phyloP scores from a whole-genome alignment of 2,329 filamentous ascomycete species.

The Dactylellina cionopaga region DNA sequence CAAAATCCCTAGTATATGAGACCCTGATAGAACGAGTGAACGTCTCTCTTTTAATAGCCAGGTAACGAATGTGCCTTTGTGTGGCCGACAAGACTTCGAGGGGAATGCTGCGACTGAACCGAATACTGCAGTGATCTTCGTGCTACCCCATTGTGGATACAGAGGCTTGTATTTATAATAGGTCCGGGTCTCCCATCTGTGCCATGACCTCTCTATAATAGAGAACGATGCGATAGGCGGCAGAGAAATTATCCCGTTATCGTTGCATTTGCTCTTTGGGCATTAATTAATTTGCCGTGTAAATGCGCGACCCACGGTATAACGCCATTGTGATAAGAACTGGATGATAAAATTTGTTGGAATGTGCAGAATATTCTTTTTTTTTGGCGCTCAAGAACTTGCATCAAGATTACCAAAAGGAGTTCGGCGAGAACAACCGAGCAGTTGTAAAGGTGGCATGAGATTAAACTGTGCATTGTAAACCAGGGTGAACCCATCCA shows the following conservation, averaged over 20 bases:
- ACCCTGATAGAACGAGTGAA: constrained; percentile 8
- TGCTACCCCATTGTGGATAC: not conserved
- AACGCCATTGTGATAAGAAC: not conserved
- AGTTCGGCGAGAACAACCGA: constrained; percentile 33
- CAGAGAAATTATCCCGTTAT: too few relatives aligned
- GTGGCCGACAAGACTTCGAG: not conserved
- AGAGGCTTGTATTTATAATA: constrained; percentile 17
- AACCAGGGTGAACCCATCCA: constrained; percentile 18
- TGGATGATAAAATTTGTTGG: not conserved
- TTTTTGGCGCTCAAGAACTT: not conserved
- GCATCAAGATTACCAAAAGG: constrained; percentile 8
- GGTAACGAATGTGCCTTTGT: constrained; percentile 23
- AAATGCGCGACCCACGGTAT: too few relatives aligned
- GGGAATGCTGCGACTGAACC: not conserved
- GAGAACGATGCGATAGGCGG: too few relatives aligned
- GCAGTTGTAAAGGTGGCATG: constrained; percentile 18
- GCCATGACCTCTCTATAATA: too few relatives aligned
- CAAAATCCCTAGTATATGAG: constrained; percentile 33
- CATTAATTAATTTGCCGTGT: too few relatives aligned
- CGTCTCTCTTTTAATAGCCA: not conserved
- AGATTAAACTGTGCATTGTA: constrained; percentile 18
- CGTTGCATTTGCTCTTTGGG: too few relatives aligned
- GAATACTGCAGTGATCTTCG: constrained; percentile 25
- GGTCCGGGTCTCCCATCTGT: too few relatives aligned
- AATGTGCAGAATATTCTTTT: not conserved